A percentile compares a stretch with the other conserved stretches of the same genome.
Evolutionary conservation across 164 flowering plant species (phyloP).

Genomic region (Umbellularia californica): DNA sequence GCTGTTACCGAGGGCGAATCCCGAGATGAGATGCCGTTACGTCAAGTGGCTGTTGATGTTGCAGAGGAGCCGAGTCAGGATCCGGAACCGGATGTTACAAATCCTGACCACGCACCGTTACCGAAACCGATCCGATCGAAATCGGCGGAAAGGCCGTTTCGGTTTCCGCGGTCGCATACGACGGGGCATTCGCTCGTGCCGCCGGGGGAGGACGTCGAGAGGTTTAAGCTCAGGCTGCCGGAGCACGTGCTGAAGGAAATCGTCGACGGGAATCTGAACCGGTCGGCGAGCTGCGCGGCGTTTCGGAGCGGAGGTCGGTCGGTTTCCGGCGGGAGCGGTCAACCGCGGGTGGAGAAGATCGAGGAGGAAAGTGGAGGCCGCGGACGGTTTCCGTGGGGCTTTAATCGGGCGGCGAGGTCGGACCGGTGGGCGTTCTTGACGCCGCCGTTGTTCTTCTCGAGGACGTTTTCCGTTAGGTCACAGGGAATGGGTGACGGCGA

Average conservation of each 20-base stretch:
- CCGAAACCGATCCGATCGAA: constrained; percentile 26
- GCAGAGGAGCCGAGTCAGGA: not conserved
- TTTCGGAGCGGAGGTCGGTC: constrained; percentile 9
- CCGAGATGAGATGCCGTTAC: not conserved
- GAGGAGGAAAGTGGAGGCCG: not conserved
- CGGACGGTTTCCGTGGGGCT: constrained; percentile 6
- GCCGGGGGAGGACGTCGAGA: constrained; percentile 55
- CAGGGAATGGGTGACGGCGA: constrained; percentile 30
- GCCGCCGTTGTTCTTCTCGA: constrained; percentile 48
- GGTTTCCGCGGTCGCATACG: constrained; percentile 61
- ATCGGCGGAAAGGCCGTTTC: constrained; percentile 16
- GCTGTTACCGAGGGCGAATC: not conserved
- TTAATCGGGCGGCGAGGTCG: constrained; percentile 25
- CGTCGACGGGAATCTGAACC: constrained; percentile 33
- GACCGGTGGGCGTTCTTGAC: constrained; percentile 56
- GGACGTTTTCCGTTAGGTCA: constrained; percentile 36
- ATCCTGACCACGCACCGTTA: constrained; percentile 25
- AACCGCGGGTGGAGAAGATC: not conserved
- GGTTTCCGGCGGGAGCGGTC: constrained; percentile 15
- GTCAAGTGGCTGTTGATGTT: constrained; percentile 1
- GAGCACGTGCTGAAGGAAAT: constrained; percentile 47
- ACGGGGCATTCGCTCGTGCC: constrained; percentile 73
- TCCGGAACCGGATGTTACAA: not conserved
- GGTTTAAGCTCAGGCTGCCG: constrained; percentile 59
- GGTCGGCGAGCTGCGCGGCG: constrained; percentile 36